Base-by-base conservation (phyloP, 108 stramenopile genomes). In the Fragilaria radians region DNA sequence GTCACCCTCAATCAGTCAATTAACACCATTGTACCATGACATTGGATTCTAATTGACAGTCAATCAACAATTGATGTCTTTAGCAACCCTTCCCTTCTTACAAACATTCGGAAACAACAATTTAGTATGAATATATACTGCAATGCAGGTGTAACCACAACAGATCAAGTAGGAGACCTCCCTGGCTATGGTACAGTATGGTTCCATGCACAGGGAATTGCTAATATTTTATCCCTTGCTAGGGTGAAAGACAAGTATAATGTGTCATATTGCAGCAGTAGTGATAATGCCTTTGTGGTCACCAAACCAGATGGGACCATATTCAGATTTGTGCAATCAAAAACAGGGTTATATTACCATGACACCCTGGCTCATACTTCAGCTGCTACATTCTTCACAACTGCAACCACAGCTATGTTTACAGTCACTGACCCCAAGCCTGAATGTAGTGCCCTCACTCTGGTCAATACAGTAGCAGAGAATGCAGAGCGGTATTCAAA, bases 171-270 rank as follows among this genome's bases (percentile, higher is more conserved):
- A 31, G 77, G 57, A 1, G 34, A 51, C 2, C 33, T 79, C 0
- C 53, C 65, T 28, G 72, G 77, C 21, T 54, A 53, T 14, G 59
- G 58, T 28, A 1, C 25, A 14, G 71, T 80, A 19, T 80, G 78
- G 78, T 61, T 49, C 28, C 42, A 79, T 52, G 60, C 56, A 14
- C 45, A 63, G 0, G 63, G 68, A 19, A 65, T 74, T 45, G 73
- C 73, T 1, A 70, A 79, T 53, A 74, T 79, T 19, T 30, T 79
- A 5, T 71, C 70, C 34, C 54, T 74, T 32, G 1, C 28, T 21
- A 32, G 28, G 24, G 52, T 72, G 0, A 42, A 55, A 42, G 21
- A 32, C 3, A 19, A 34, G 34, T 61, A 11, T 31, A 51, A 33
- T n/a, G 54, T 77, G 18, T 31, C 50, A 17, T 72, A 14, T 18